Base-by-base conservation (phyloP, 768 basidiomycete species). In the Psilocybe cubensis region DNA sequence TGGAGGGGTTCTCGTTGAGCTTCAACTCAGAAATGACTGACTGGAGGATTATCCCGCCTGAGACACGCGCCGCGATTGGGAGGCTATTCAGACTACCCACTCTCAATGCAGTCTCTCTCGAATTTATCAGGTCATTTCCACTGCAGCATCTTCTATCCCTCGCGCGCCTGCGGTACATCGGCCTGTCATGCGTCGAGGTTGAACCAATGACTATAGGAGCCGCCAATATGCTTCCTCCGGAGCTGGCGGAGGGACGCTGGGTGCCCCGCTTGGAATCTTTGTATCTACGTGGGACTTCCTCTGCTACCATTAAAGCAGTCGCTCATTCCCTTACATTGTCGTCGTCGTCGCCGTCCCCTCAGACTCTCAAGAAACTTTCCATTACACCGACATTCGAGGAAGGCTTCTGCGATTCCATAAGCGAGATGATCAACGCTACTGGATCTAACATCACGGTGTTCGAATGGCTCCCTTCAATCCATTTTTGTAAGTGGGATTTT, bases 401-500 rank as follows among this genome's bases (percentile, higher is more conserved):
- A 9, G 64, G 63, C 3, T 67, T 65, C 29, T 58, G 62, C 33
- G 61, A 63, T 9, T 38, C 62, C 1, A 47, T 63, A 23, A 50
- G 45, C 40, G 60, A 65, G 9, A 50, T 67, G 18, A 60, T 67
- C 43, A 54, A 54, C 18, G 4, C 44, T 3, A 45, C 54, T 17
- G 64, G 62, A 10, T 52, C 54, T 3, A 52, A 59, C 21, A 42
- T 67, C 20, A 57, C 42, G 2, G 35, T 43, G 2, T 65, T 67
- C 27, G 64, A 63, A 57, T 67, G 66, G 66, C 40, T 67, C 10
- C 66, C 66, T 5, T 65, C 64, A 8, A 62, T 65, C 24, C 63
- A 67, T 43, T 67, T 63, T 49, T 56, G 66, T 67, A 51, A 44
- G 66, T 62, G 10, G 3, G 21, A 17, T 51, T n/a, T 23, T 41